Evolutionary conservation across 1,284 basidiomycete species (phyloP), one percentile per base, ranked within the genome.

Genomic region (Trichosporon sp.): DNA sequence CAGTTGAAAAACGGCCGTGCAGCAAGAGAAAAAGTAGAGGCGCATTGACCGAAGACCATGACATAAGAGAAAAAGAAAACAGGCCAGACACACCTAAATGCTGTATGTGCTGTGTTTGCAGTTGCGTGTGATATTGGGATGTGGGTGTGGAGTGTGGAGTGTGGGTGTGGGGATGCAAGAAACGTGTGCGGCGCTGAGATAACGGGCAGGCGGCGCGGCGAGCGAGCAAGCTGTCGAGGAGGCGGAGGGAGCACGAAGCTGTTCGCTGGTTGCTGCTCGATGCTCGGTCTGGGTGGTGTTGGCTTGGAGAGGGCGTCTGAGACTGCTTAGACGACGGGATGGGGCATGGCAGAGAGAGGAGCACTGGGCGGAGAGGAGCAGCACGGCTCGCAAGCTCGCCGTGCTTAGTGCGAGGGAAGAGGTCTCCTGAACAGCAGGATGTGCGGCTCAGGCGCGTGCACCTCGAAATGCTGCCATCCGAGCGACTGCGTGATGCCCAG

Each of bases 381-480:
- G 59, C 16, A 63, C 4, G 31, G 12, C 59, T 16, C 32, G 14
- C 7, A 7, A 31, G 10, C 14, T 32, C 59, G 59, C 59, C 14
- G 32, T 14, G 35, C 14, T 63, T 63, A 63, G 14, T 63, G 12
- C 31, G 3, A 4, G 6, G 59, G 59, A n/a, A 63, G 59, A n/a
- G 59, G 59, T 63, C 59, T 63, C 59, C 59, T 63, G 59, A 63
- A 63, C 14, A 63, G 59, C 14, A 63, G 68, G 38, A 78, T 75
- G 69, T 94, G 92, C 6, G 92, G 92, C 81, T 94, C 92, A 16
- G 92, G 92, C 63, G 91, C 92, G 81, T 97, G 96, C 48, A 97
- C 93, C 86, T 96, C 96, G 78, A 97, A 98, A 79, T 98, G 95
- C 81, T 95, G 92, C 96, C 96, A 98, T 10, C 96, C 96, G 66